Base-by-base conservation (phyloP, 441 rosid species). In the Gossypium lobatum region DNA sequence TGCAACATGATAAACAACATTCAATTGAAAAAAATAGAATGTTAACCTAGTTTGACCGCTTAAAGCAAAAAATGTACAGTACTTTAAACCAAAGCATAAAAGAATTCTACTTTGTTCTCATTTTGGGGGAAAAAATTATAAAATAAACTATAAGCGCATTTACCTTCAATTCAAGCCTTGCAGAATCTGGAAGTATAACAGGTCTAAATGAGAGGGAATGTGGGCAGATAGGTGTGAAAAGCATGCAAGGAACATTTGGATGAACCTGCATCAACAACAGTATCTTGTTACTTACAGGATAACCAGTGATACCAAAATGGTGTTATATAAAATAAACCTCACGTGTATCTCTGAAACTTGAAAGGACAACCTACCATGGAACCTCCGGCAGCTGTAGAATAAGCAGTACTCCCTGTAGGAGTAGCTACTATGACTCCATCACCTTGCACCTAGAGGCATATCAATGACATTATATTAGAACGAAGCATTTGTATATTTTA, bases 391-490 rank as follows among this genome's bases (percentile, higher is more conserved):
- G 98, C 94, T 50, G 97, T 92, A 83, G 97, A 95, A 81, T 95
- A 95, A 64, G 99, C 97, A 70, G 99, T 95, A 78, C 99, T 95
- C 75, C 99, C 99, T 9, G 99, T 95, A 70, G 99, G 99, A 68
- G 99, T 95, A 64, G 99, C 99, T 83, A 95, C 88, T 74, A 95
- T 95, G 71, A 95, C 97, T 81, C 99, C 97, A 78, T 95, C 99
- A 31, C 98, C 99, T 88, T 95, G 99, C 80, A 95, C 98, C 99
- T 95, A 75, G 66, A 70, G 78, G 60, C 52, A 63, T 23, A 46
- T 34, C 39, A 34, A 34, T 34, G 39, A 34, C 8, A 34, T 34
- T 34, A 34, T 34, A 34, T 34, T 34, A 34, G 39, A 6, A 34
- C 8, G 39, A 34, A 34, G 39, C 8, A 6, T 6, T 34, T 34